phyloP scores from a whole-genome alignment of 441 rosid genomes.

The Euphorbia celastroides region DNA sequence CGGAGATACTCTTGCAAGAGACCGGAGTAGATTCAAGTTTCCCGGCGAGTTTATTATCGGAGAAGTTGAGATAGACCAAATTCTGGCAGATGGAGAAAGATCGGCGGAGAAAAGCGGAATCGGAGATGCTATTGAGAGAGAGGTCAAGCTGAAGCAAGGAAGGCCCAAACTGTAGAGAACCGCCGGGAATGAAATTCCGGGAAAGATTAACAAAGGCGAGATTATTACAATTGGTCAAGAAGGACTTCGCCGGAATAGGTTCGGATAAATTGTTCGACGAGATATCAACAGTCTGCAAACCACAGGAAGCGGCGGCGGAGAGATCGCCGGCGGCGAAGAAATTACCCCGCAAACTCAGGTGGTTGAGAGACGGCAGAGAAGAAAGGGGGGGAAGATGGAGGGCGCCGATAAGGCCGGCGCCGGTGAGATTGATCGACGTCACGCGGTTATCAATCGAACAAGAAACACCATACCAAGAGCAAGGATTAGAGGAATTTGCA shows the following conservation, averaged over 20 bases:
- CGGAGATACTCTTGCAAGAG: constrained; percentile 41
- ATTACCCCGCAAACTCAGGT: constrained; percentile 49
- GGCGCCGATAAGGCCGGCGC: constrained; percentile 44
- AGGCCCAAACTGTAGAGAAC: constrained; percentile 38
- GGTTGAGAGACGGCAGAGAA: constrained; percentile 43
- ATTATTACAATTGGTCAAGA: constrained; percentile 31
- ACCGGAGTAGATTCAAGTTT: constrained; percentile 27
- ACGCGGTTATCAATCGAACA: constrained; percentile 55
- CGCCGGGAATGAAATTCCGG: constrained; percentile 46
- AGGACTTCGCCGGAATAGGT: constrained; percentile 36
- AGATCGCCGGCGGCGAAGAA: constrained; percentile 50
- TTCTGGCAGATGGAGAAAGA: constrained; percentile 48
- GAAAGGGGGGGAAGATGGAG: constrained; percentile 47
- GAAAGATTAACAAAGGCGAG: constrained; percentile 46
- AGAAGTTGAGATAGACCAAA: constrained; percentile 49
- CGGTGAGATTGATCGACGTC: constrained; percentile 48
- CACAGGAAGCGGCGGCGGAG: constrained; percentile 34
- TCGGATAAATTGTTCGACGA: constrained; percentile 47
- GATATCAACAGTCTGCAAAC: constrained; percentile 42
- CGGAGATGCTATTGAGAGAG: constrained; percentile 46
- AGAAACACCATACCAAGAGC: constrained; percentile 69
- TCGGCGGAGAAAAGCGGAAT: constrained; percentile 26
- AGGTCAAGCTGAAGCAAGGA: constrained; percentile 55
- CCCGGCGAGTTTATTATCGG: constrained; percentile 51
- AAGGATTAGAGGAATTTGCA: constrained; percentile 36